Base-by-base conservation (phyloP, 2,329 filamentous ascomycete genomes). In the Talaromyces sp. region DNA sequence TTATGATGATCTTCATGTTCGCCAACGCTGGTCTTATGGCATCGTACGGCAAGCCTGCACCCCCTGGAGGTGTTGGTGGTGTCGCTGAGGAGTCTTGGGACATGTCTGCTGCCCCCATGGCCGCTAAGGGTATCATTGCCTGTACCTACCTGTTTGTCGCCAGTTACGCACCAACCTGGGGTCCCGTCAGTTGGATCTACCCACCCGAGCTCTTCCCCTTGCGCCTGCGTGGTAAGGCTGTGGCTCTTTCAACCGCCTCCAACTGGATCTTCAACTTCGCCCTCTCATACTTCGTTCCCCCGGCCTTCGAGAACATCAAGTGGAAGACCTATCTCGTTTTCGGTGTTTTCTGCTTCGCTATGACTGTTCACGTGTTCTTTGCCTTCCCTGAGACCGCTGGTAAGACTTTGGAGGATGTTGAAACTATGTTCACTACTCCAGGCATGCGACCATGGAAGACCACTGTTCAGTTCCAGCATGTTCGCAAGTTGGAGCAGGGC, bases 361-460 rank as follows among this genome's bases (percentile, higher is more conserved):
- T 88, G 61, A 84, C 85, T 41, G 65, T 90, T 36, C 87, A 90
- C 70, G 84, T 88, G 67, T 82, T 82, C 69, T 77, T 91, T 32
- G 47, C 49, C 17, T 64, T 64, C 54, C 62, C 62, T 11, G 62
- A 64, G 44, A 64, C 62, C 3, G 62, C 66, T 80, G 87, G 87
- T 11, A 89, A 85, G 72, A 88, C 87, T 0, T 82, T 92, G 1
- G 89, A 92, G 66, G 88, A 92, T 67, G 86, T 91, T 70, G 87
- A 89, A 59, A 83, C 83, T 13, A 86, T 91, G 58, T 92, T 92
- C 67, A 72, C 67, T 27, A 66, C 70, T 11, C 71, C 71, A 16
- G 58, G 60, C 2, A 39, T 62, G 29, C 52, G n/a, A 14, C 48
- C 58, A 5, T 62, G 60, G 60, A 55, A 56, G 46, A 62, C 58